Evolutionary conservation across 148 eudicot genomes (phyloP), one percentile per base, ranked within the genome.

Genomic region (Linanthus parryae): DNA sequence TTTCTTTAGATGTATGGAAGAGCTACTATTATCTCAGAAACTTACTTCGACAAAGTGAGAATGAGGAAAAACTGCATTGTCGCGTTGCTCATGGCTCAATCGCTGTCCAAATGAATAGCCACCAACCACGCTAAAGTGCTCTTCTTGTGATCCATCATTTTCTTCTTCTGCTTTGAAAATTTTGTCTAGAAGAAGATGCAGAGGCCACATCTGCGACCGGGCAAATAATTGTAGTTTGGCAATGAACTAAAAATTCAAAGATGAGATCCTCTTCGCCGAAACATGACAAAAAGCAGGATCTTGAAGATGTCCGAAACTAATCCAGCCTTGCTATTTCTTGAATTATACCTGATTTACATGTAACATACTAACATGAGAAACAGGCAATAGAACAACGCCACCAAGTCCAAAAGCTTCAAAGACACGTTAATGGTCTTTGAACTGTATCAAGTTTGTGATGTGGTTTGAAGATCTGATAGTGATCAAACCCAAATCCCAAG

Each of bases 21-120:
- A 37, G 25, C 7, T 12, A 52, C 15, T 27, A 51, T 13, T 16
- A 31, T 25, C 53, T 22, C 25, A 40, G 20, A 44, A 38, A 59
- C 73, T 70, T 68, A 87, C 95, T 64, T 83, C 80, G 63, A 83
- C 65, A 54, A 71, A 75, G 49, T 60, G 71, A 16, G 80, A 73
- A 48, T 50, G 73, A 7, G 77, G 70, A 41, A 73, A 39, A 47
- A 73, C 53, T 51, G 70, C 40, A 54, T 51, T 71, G 59, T 28
- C 61, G 38, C 27, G 49, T 48, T 53, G 34, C 21, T 52, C 67
- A 61, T 54, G 55, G 24, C 11, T 62, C 50, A 61, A 48, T 20
- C 67, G 55, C 51, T 54, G 62, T 48, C 51, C 64, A 50, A 71
- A 42, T 12, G 58, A 56, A 55, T 55, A 77, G 10, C 72, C 58